These are phyloP conservation scores for Betula pendula DNA, from an alignment of 306 rosid species.

Conservation along the genomic window DNA sequence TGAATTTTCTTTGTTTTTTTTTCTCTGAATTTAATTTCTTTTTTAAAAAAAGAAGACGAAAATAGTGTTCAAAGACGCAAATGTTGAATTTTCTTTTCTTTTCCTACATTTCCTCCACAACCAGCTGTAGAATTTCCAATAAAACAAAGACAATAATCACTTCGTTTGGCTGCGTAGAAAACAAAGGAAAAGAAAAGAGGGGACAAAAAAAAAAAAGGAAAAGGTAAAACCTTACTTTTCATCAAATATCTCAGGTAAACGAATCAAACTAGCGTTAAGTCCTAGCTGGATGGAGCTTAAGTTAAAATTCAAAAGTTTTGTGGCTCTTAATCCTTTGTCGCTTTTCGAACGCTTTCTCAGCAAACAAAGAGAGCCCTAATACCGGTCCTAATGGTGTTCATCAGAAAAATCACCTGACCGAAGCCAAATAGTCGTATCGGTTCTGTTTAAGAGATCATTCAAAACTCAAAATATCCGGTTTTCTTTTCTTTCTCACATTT, in stretches of 20 bases:
- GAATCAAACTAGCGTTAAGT: not conserved
- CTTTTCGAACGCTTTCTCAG: not conserved
- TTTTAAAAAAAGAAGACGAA: too few relatives aligned
- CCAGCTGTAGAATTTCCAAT: not conserved
- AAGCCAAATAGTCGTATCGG: not conserved
- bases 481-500: not conserved
- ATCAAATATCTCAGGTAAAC: not conserved
- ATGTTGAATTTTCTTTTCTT: not conserved
- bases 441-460: not conserved
- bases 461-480: not conserved
- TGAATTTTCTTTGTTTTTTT: too few relatives aligned
- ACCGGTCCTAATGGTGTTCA: not conserved
- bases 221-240: not conserved
- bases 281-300: not conserved
- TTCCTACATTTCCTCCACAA: not conserved
- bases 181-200: not conserved
- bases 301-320: not conserved
- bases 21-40: too few relatives aligned
- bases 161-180: not conserved
- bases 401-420: not conserved
- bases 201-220: not conserved
- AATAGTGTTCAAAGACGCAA: not conserved
- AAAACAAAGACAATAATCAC: not conserved
- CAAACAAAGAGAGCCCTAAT: not conserved
- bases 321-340: not conserved